These are phyloP conservation scores for Ramaria sp. DNA, from an alignment of 768 basidiomycete genomes.

Conservation along the genomic window DNA sequence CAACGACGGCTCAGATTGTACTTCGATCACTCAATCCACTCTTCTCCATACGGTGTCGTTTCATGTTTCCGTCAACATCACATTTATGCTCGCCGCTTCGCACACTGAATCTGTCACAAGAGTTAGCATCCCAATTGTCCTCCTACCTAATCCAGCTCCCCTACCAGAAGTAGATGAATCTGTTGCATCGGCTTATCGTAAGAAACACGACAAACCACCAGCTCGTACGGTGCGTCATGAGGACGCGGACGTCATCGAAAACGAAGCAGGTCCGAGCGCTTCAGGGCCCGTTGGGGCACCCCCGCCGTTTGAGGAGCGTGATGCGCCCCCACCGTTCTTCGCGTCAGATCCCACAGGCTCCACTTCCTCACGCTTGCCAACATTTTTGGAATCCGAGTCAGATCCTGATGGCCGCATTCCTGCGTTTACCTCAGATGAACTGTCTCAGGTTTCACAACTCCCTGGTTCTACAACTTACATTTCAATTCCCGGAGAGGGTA, in stretches of 20 bases:
- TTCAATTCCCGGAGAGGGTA: conserved; percentile 60
- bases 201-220: conserved; percentile 82
- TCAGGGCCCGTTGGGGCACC: conserved; percentile 46
- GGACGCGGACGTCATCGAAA: conserved; percentile 51
- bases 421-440: conserved; percentile 23
- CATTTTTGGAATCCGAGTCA: conserved; percentile 71
- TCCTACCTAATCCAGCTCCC: conserved; percentile 68
- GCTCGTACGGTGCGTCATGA: conserved; percentile 57
- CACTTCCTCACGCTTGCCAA: conserved; percentile 51
- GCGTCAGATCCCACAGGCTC: conserved; percentile 28
- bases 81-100: conserved; percentile 45
- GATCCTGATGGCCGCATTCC: conserved; percentile 58
- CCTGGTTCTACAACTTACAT: conserved; percentile 20
- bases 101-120: conserved; percentile 59
- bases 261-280: conserved; percentile 69
- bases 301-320: conserved; percentile 78
- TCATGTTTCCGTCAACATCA: conserved; percentile 56
- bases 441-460: conserved; percentile 22
- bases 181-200: conserved; percentile 67
- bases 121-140: conserved; percentile 54
- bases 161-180: conserved; percentile 56
- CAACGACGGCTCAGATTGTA: conserved; percentile 52
- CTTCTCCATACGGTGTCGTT: conserved; percentile 80
- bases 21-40: conserved; percentile 70
- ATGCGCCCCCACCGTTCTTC: conserved; percentile 64